Percentiles rank a stretch among this genome's conserved stretches.
Evolutionary conservation across 345 rosid genomes (phyloP).

Genomic region (Salix suchowensis): DNA sequence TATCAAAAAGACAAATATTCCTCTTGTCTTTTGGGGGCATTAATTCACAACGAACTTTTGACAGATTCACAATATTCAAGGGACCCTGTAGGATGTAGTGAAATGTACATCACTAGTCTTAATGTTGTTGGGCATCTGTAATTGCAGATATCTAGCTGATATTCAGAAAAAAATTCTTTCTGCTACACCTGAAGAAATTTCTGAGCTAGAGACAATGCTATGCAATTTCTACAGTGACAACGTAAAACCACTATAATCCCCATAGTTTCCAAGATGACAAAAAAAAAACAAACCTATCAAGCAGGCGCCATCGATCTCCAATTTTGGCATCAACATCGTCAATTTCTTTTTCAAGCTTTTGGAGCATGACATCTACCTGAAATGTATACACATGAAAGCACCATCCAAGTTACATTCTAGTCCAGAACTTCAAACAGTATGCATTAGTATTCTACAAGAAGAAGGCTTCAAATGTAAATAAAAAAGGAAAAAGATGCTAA

Average conservation of each 20-base stretch:
- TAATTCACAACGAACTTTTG: neutral
- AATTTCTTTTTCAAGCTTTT: conserved; percentile 92
- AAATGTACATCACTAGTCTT: neutral
- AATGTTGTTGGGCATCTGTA: neutral
- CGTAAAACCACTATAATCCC: neutral
- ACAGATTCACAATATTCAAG: neutral
- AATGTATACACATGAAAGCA: conserved; percentile 14
- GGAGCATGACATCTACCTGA: conserved; percentile 94
- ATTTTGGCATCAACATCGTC: conserved; percentile 96
- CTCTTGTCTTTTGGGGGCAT: neutral
- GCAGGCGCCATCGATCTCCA: conserved; percentile 84
- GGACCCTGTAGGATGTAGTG: neutral
- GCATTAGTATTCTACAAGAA: neutral
- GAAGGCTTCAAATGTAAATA: neutral
- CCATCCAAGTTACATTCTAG: neutral
- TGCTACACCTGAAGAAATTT: neutral
- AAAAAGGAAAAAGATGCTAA: neutral
- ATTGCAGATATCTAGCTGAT: neutral
- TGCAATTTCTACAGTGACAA: neutral
- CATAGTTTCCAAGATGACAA: neutral
- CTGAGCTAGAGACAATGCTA: neutral
- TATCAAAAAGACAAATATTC: neutral
- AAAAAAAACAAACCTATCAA: conserved; percentile 62
- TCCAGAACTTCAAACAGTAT: neutral
- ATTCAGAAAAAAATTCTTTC: neutral